Base-by-base conservation (phyloP, 2,329 filamentous ascomycete species). In the Helotiales sp. region DNA sequence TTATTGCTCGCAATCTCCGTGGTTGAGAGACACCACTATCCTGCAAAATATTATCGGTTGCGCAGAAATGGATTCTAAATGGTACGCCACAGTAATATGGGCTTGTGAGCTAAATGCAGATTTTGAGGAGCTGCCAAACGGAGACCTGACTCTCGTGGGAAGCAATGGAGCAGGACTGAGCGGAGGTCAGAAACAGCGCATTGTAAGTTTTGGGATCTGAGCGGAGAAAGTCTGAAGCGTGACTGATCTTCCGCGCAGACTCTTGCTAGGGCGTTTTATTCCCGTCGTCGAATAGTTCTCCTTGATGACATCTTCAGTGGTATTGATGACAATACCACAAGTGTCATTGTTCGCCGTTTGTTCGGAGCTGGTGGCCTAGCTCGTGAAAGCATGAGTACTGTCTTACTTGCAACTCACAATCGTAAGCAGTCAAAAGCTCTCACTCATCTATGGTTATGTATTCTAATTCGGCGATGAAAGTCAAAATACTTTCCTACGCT, bases 191-290 rank as follows among this genome's bases (percentile, higher is more conserved):
- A 63, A 63, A 22, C 65, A 66, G 42, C 55, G 66, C 44, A 51
- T 68, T 24, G 67, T 65, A 52, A 54, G 56, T 42, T 7, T 22
- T 8, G 3, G n/a, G n/a, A n/a, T n/a, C n/a, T n/a, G n/a, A n/a
- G n/a, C n/a, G n/a, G n/a, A n/a, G n/a, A n/a, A n/a, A n/a, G n/a
- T n/a, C n/a, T n/a, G n/a, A n/a, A n/a, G n/a, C n/a, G n/a, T n/a
- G n/a, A n/a, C n/a, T n/a, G n/a, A 10, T 19, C 13, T 25, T n/a
- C 29, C 49, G 5, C 25, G 12, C 29, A 89, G 64, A 87, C 87
- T 61, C 87, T 89, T 62, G 86, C 86, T n/a, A 78, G 86, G 36
- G 69, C 72, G 7, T 68, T 73, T 25, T 55, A 81, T 73, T 68
- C 70, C 17, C 55, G 30, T 15, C 48, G 62, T 40, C 53, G 59